phyloP scores from a whole-genome alignment of 495 filamentous ascomycete species.

The Peziza echinospora region DNA sequence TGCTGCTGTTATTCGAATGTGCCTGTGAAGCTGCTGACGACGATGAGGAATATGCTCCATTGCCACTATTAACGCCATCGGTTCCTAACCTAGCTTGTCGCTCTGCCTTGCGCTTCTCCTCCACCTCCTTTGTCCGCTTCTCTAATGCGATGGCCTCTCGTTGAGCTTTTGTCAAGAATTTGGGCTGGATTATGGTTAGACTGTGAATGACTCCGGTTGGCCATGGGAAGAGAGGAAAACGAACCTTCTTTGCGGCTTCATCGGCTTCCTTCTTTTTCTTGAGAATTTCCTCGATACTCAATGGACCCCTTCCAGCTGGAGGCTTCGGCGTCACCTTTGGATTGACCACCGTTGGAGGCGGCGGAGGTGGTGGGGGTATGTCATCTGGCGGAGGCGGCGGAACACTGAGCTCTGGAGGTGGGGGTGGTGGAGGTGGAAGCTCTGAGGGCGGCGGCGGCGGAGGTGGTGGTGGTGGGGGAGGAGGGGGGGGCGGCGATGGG shows the following conservation, averaged over 20 bases:
- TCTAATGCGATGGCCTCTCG: constrained; percentile 71
- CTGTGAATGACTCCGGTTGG: constrained; percentile 6
- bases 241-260: constrained; percentile 52
- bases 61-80: background rate
- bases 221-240: constrained; percentile 5
- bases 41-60: background rate
- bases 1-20: background rate
- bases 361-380: constrained; percentile 19
- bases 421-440: constrained; percentile 28
- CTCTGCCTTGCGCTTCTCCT: constrained; percentile 39
- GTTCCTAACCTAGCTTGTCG: constrained; percentile 14
- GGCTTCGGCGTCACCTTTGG: constrained; percentile 11
- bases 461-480: constrained; percentile 12
- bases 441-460: constrained; percentile 25
- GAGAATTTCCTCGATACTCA: constrained; percentile 58
- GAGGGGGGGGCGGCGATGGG: constrained; percentile 7
- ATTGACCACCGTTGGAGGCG: constrained; percentile 11
- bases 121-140: constrained; percentile 65
- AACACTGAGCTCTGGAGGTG: constrained; percentile 21
- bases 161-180: constrained; percentile 77
- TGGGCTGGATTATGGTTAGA: constrained; percentile 36
- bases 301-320: constrained; percentile 24
- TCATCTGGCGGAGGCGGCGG: constrained; percentile 35
- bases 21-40: background rate
- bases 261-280: constrained; percentile 60